A percentile compares a stretch with the other conserved stretches of the same genome.
Evolutionary conservation across 2,329 filamentous ascomycete species (phyloP).

Genomic region (Knufia fluminis): DNA sequence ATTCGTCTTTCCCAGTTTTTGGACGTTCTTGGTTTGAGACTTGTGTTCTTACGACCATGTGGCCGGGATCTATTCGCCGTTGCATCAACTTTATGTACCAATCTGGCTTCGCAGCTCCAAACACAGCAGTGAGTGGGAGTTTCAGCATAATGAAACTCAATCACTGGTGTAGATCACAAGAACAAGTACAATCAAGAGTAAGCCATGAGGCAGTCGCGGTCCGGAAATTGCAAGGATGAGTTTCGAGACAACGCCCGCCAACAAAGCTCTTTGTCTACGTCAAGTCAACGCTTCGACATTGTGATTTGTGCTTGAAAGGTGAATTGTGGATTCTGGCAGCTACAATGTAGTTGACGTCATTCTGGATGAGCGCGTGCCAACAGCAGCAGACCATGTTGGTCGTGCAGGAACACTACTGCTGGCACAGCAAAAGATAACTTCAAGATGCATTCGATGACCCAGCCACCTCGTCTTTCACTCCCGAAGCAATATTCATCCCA

Average conservation of each 20-base stretch:
- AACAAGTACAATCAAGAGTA: not conserved
- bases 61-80: too few relatives aligned
- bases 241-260: not conserved
- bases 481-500: not conserved
- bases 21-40: conserved; percentile 79
- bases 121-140: too few relatives aligned
- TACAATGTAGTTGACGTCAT: conserved; percentile 11
- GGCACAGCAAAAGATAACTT: not conserved
- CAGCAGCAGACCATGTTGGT: not conserved
- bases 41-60: too few relatives aligned
- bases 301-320: not conserved
- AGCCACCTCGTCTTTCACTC: not conserved
- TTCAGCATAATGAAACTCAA: too few relatives aligned
- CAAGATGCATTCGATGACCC: not conserved
- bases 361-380: not conserved
- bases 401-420: not conserved
- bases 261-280: not conserved
- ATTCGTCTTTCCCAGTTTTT: conserved; percentile 96
- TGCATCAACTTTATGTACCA: too few relatives aligned
- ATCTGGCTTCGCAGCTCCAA: not conserved
- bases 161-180: not conserved
- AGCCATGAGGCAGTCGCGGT: too few relatives aligned
- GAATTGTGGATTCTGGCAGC: too few relatives aligned
- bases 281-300: not conserved
- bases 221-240: not conserved